A percentile compares a stretch with the other conserved stretches of the same genome.
Conservation (phyloP, 2,329 filamentous ascomycete species). For the Fusarium solani-melongenae region DNA sequence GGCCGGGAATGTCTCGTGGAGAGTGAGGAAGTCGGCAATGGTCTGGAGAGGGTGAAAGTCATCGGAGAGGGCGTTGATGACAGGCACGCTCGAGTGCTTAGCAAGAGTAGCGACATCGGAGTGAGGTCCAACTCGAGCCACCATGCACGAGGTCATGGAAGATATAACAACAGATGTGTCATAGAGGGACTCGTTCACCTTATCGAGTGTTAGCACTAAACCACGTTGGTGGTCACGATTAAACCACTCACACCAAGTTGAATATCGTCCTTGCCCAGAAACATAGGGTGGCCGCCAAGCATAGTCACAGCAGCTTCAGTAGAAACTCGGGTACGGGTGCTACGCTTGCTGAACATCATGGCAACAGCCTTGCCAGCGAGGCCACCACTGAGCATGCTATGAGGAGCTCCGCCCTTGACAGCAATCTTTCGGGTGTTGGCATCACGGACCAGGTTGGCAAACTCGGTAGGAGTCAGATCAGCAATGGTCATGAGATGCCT, state of each 20-base stretch:
- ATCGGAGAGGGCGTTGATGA: slow-evolving; percentile 89
- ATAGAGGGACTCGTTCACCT: slow-evolving; percentile 94
- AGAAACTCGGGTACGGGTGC: slow-evolving; percentile 91
- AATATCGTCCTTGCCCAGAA: slow-evolving; percentile 94
- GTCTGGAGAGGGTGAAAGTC: slow-evolving; percentile 94
- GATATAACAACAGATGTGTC: slow-evolving; percentile 94
- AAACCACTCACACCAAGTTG: slow-evolving; percentile 78
- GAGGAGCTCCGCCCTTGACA: slow-evolving; percentile 73
- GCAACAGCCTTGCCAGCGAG: slow-evolving; percentile 85
- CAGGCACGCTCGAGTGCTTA: slow-evolving; percentile 78
- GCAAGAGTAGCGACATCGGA: slow-evolving; percentile 79
- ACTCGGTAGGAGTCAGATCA: slow-evolving; percentile 83
- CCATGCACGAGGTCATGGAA: slow-evolving; percentile 89
- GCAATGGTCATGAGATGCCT: slow-evolving; percentile 93
- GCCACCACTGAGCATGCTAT: slow-evolving; percentile 67
- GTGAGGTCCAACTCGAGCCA: slow-evolving; percentile 82
- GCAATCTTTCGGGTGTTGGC: slow-evolving; percentile 79
- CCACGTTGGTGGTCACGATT: not conserved
- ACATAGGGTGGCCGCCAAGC: slow-evolving; percentile 95
- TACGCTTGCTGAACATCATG: slow-evolving; percentile 97
- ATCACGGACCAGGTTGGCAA: slow-evolving; percentile 85
- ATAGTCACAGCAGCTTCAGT: slow-evolving; percentile 91
- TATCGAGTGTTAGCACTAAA: slow-evolving; percentile 4
- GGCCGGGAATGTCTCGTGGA: slow-evolving; percentile 79
- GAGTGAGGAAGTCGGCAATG: slow-evolving; percentile 92